Evolutionary conservation across 768 basidiomycete species (phyloP), one percentile per base, ranked within the genome.

Genomic region (Tulasnella sp.): DNA sequence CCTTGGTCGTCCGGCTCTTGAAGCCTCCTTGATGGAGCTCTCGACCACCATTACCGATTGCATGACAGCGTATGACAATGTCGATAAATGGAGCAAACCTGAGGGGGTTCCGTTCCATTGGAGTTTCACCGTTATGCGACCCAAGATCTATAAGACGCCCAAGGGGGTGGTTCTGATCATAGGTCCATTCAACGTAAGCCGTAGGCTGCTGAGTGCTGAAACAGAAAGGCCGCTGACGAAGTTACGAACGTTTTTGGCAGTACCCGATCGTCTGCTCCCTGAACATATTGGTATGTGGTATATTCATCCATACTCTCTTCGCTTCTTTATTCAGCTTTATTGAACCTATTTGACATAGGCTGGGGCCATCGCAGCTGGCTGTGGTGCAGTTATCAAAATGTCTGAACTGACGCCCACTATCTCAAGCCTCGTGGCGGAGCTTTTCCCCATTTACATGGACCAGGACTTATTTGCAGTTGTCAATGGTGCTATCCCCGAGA

Each of bases 311-410:
- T 45, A 49, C 9, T 27, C 8, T 29, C 9, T 6, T 31, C 34
- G 34, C n/a, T n/a, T n/a, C n/a, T n/a, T n/a, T n/a, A n/a, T n/a
- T n/a, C n/a, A n/a, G n/a, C n/a, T n/a, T n/a, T n/a, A n/a, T n/a
- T n/a, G n/a, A n/a, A n/a, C n/a, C n/a, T n/a, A n/a, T 29, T 23
- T 25, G n/a, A 19, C 25, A n/a, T 36, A 65, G 65, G 58, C 66
- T 42, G 82, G 82, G 6, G 89, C 89, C 1, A 77, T 93, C 37
- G 82, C 87, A 0, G 85, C 87, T 2, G 90, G 90, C 5, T 82
- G 82, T 63, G 73, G 83, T 0, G 78, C 77, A 2, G 69, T 83
- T 4, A 43, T 90, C 50, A 92, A 92, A 66, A 85, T 86, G 0
- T 84, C 89, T 1, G 90, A 92, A 64, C 69, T 78, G 2, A 70